Evolutionary conservation across 345 rosid genomes (phyloP), one percentile per base, ranked within the genome.

Genomic region (Luvunga scandens): DNA sequence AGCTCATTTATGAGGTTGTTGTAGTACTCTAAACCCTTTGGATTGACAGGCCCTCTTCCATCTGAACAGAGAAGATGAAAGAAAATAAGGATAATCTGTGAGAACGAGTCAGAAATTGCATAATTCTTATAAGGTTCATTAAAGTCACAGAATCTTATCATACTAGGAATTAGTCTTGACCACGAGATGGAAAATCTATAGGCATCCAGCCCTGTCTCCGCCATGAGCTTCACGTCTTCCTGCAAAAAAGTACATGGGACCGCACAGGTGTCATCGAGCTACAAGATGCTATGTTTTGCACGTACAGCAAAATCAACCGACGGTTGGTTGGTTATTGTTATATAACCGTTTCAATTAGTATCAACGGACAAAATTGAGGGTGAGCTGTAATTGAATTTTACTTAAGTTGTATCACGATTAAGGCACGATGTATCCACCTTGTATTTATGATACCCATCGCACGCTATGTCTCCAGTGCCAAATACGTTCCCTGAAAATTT

Each of bases 191-290:
- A 93, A 82, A 90, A 91, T 81, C 90, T 88, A 70, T 89, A 93
- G 77, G 93, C 94, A 53, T 89, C 92, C 55, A 91, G 79, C 27
- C 92, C 90, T 18, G 84, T 83, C 30, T 86, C 88, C 69, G 34
- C 89, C 96, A 93, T 93, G 55, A 93, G 92, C 78, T 85, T 86
- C 53, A 91, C 96, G 84, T 93, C 98, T 85, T 93, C 94, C 94
- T 91, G 83, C 82, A 76, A 66, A 69, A 67, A 70, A 14, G 30
- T 22, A 66, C 16, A 62, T 38, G 61, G 42, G 28, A 36, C 27
- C 19, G 30, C 56, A 61, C 2, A n/a, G 22, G 50, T n/a, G n/a
- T 21, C n/a, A 57, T 63, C 76, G 60, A 64, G 22, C 78, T 64
- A 72, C 69, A 62, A 27, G 30, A 42, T 56, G 18, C 18, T 45